Conservation (phyloP, 2,329 filamentous ascomycete species). For the Colletotrichum limetticola region DNA sequence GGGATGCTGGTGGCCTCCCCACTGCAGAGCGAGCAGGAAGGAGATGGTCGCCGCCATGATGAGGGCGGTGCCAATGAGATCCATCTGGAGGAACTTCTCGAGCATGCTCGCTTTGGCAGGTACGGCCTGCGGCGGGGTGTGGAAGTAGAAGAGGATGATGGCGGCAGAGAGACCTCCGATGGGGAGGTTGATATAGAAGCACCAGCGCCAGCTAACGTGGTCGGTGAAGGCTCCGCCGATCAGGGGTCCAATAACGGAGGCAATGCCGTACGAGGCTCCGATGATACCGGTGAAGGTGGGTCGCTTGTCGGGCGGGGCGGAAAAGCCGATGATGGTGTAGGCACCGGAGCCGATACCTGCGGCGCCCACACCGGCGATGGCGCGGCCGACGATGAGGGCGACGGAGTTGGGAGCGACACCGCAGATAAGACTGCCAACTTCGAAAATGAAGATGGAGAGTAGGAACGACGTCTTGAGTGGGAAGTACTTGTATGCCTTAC, state of each 20-base stretch:
- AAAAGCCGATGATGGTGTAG: constrained; percentile 60
- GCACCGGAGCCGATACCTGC: constrained; percentile 60
- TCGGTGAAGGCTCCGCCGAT: constrained; percentile 51
- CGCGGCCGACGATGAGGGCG: constrained; percentile 62
- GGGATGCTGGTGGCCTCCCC: constrained; percentile 54
- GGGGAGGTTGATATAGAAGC: constrained; percentile 52
- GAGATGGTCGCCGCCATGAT: constrained; percentile 56
- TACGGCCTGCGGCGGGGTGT: constrained; percentile 50
- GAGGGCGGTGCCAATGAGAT: constrained; percentile 55
- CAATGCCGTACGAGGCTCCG: constrained; percentile 49
- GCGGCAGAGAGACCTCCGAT: constrained; percentile 47
- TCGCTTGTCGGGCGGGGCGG: constrained; percentile 47
- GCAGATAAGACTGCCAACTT: constrained; percentile 64
- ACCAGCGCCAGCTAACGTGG: constrained; percentile 51
- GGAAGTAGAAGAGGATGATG: constrained; percentile 55
- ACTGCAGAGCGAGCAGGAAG: constrained; percentile 59
- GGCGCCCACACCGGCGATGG: constrained; percentile 58
- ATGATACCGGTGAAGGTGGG: constrained; percentile 52
- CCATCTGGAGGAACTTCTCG: constrained; percentile 61
- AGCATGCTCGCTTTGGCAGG: constrained; percentile 48
- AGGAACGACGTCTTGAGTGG: constrained; percentile 62
- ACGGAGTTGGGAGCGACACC: constrained; percentile 57
- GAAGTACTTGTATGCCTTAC: constrained; percentile 64
- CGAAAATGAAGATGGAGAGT: constrained; percentile 60
- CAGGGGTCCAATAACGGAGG: constrained; percentile 49